Conservation (phyloP, 257 asterid species). For the Solanum habrochaites region DNA sequence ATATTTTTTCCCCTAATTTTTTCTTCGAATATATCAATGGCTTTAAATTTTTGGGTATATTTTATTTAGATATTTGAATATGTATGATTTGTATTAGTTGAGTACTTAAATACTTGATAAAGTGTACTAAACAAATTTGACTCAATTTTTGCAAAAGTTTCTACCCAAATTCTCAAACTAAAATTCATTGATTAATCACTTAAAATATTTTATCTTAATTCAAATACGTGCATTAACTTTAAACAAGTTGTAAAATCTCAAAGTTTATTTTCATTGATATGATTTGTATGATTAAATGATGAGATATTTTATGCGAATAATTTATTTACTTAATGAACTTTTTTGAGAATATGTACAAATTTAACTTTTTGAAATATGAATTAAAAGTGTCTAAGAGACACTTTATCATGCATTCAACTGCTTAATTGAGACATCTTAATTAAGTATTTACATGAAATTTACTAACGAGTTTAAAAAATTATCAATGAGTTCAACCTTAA, state of each 20-base stretch:
- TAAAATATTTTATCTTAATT: neutral
- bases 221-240: neutral
- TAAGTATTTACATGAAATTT: neutral
- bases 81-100: neutral
- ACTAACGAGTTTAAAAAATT: neutral
- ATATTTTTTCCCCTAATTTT: neutral
- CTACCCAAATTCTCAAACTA: neutral
- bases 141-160: neutral
- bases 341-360: neutral
- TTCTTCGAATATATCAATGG: neutral
- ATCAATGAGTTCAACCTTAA: neutral
- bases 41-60: no score
- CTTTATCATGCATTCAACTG: neutral
- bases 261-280: neutral
- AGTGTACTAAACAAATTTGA: neutral
- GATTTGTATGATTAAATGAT: neutral
- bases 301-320: neutral
- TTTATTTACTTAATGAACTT: neutral
- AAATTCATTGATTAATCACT: neutral
- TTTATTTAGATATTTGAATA: neutral
- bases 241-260: neutral
- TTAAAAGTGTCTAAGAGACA: neutral
- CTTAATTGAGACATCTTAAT: neutral
- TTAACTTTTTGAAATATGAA: neutral
- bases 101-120: neutral